Base-by-base conservation (phyloP, 208 protist species). In the Leishmania tropica region DNA sequence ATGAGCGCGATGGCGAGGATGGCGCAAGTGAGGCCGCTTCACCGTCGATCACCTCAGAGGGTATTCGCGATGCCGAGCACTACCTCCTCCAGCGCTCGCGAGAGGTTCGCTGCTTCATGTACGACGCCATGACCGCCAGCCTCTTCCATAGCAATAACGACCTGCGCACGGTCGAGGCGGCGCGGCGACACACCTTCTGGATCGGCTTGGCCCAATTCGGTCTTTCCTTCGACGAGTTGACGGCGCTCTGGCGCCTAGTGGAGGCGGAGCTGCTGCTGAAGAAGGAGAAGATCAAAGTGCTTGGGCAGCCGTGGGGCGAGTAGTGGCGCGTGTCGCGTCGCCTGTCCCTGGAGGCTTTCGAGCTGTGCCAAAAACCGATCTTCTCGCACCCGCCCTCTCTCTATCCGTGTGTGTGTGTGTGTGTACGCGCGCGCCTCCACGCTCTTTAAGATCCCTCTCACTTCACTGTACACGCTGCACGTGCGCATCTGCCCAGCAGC, bases 41-140 rank as follows among this genome's bases (percentile, higher is more conserved):
- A 37, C 17, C 76, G 24, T 68, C 35, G 28, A 56, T 72, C 48
- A 65, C 65, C 15, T 64, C 62, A 17, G 81, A 89, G 21, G 51
- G 83, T 2, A 62, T 90, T 10, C 78, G 74, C 45, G 81, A 64
- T 31, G 85, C 85, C 15, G 86, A 91, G 77, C 24, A 73, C 11
- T 78, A 64, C 31, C 70, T 93, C 42, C 88, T 97, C 3, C 73
- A 85, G 37, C 75, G 76, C 35, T 81, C 87, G 15, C 85, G 89
- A 17, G 88, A 92, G 47, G 87, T 91, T 40, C 92, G 93, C 31
- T 97, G 94, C 83, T 97, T 96, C 80, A 77, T 97, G 62, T 95
- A 95, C 75, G 94, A 97, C 64, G 88, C 93, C 13, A 95, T 96
- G 91, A 84, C 85, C 3, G 94, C 94, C 8, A 85, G 88, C 47